Evolutionary conservation across 1,139 yeast species (phyloP), one percentile per base, ranked within the genome.

Genomic region (Yamadazyma trypodendri): DNA sequence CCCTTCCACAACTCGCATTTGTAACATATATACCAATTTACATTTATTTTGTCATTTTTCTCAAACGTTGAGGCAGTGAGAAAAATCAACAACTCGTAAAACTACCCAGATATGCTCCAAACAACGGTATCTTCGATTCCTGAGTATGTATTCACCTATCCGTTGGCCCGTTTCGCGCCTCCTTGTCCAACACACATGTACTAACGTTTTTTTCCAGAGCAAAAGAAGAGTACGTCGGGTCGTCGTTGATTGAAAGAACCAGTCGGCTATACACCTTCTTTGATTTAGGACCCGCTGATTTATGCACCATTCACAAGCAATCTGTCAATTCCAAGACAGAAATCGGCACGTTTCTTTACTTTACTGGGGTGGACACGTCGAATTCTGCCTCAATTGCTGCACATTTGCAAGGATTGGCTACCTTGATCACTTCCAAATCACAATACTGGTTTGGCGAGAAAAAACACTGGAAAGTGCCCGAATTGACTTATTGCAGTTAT

Each of bases 201-300:
- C 9, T 21, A 14, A 17, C 28, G 7, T 24, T 22, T n/a, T n/a
- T n/a, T n/a, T n/a, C 2, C 31, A 49, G 52, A 57, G 81, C 77
- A 30, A 63, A 68, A 36, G 82, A 77, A 49, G 77, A 70, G 42
- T 64, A 65, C 45, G 61, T 68, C 28, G 80, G 80, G 12, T 64
- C 75, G 22, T 71, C 79, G 2, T 54, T 77, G 27, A 63, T 68
- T 29, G 81, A 76, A 52, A 61, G 83, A 47, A 75, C 81, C 1
- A 61, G 76, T 28, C 66, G 81, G 38, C 56, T 77, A 35, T 72
- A 65, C 38, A 58, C 70, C 16, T 67, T 71, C 41, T 46, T 41
- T 31, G 83, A 77, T 40, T 60, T 92, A 37, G 98, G 98, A 0
- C 96, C 96, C 0, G 90, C 96, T 6, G 97, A 92, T 64, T 68